These are phyloP conservation scores for Jaltomata sinuosa DNA, from an alignment of 257 asterid genomes.

Conservation along the genomic window DNA sequence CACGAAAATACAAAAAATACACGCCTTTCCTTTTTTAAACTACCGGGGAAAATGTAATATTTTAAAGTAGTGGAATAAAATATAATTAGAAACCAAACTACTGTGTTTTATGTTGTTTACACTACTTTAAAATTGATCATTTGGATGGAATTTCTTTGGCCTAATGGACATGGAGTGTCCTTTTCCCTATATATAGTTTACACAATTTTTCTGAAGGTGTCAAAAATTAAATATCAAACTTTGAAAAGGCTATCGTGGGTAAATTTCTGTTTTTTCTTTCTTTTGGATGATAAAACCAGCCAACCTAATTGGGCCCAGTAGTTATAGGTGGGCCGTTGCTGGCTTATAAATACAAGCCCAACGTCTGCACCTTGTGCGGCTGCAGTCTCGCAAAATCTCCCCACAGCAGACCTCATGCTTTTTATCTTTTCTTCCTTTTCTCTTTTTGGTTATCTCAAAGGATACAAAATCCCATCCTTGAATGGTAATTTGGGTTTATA, in stretches of 20 bases:
- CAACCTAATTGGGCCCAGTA: background rate
- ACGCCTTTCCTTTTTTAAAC: too few relatives aligned
- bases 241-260: background rate
- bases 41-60: too few relatives aligned
- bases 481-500: background rate
- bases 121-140: too few relatives aligned
- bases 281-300: background rate
- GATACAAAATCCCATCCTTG: background rate
- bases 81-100: too few relatives aligned
- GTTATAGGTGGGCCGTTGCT: background rate
- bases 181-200: background rate
- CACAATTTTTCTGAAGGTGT: background rate
- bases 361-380: background rate
- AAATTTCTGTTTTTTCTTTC: background rate
- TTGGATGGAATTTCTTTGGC: too few relatives aligned
- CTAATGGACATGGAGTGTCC: too few relatives aligned
- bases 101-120: too few relatives aligned
- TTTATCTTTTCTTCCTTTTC: background rate
- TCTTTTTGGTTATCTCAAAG: background rate
- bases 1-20: too few relatives aligned
- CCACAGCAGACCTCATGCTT: too few relatives aligned
- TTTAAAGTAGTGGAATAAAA: too few relatives aligned
- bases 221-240: background rate
- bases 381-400: background rate
- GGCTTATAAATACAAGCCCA: background rate